These are phyloP conservation scores for Globisporangium lucens DNA, from an alignment of 352 stramenopile species.

Conservation along the genomic window DNA sequence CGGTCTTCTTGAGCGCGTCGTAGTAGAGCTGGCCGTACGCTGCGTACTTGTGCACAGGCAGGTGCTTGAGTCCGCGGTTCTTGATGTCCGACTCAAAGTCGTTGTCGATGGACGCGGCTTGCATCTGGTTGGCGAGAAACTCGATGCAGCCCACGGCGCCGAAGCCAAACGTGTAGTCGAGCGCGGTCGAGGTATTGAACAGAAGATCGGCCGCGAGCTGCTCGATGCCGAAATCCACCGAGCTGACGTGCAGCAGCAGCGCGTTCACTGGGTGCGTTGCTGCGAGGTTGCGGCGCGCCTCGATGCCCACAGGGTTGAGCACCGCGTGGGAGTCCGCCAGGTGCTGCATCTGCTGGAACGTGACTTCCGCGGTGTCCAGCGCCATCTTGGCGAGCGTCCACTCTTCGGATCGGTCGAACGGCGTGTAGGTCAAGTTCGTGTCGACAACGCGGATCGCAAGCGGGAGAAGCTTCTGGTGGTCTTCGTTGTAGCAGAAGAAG, in stretches of 20 bases:
- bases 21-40: slow-evolving; percentile 6
- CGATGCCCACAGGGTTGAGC: background rate
- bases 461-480: slow-evolving; percentile 29
- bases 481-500: slow-evolving; percentile 36
- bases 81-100: slow-evolving; percentile 8
- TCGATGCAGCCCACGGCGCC: slow-evolving; percentile 23
- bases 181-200: slow-evolving; percentile 32
- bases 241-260: slow-evolving; percentile 33
- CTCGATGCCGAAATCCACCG: slow-evolving; percentile 45
- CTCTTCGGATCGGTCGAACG: slow-evolving; percentile 26
- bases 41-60: slow-evolving; percentile 9
- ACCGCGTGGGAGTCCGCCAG: background rate
- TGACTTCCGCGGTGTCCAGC: slow-evolving; percentile 31
- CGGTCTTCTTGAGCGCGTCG: background rate
- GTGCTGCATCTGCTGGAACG: slow-evolving; percentile 1
- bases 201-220: slow-evolving; percentile 29
- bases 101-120: background rate
- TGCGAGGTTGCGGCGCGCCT: slow-evolving; percentile 30
- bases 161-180: slow-evolving; percentile 42
- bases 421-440: slow-evolving; percentile 43
- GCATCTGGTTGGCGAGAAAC: background rate
- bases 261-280: slow-evolving; percentile 29
- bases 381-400: slow-evolving; percentile 40
- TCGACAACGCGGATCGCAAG: slow-evolving; percentile 41
- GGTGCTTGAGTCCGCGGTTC: slow-evolving; percentile 1